Percentiles rank a stretch among this genome's conserved stretches.
phyloP scores from a whole-genome alignment of 352 stramenopile genomes.

The Phytophthora colocasiae region DNA sequence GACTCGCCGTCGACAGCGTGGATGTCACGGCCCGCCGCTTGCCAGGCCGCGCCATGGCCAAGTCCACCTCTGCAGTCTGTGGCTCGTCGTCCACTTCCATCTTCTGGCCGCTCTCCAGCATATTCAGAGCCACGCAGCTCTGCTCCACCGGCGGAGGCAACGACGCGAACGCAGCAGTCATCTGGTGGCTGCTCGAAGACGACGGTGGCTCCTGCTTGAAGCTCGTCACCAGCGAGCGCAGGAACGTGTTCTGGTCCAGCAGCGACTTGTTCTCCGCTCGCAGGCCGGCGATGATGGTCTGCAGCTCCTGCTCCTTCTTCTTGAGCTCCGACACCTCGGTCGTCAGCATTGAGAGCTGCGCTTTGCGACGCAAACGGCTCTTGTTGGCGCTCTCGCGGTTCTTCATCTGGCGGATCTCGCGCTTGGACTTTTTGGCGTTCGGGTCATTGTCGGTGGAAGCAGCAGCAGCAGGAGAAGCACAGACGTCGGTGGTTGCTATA shows the following conservation, averaged over 20 bases:
- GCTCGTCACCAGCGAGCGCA: constrained; percentile 75
- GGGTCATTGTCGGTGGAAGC: constrained; percentile 24
- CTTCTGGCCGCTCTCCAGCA: constrained; percentile 40
- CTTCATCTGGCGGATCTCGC: constrained; percentile 88
- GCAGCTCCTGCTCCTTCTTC: constrained; percentile 72
- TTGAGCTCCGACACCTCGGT: constrained; percentile 69
- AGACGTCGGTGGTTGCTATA: not conserved
- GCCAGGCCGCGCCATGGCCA: constrained; percentile 31
- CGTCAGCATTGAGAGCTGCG: constrained; percentile 66
- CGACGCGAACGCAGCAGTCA: constrained; percentile 28
- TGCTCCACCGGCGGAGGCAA: constrained; percentile 40
- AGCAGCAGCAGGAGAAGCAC: constrained; percentile 4
- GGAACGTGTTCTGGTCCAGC: constrained; percentile 78
- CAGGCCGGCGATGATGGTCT: constrained; percentile 72
- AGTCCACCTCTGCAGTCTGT: constrained; percentile 27
- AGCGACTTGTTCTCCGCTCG: constrained; percentile 85
- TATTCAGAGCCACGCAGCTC: constrained; percentile 24
- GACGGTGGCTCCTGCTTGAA: constrained; percentile 40
- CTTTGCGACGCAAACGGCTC: constrained; percentile 76
- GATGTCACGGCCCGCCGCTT: constrained; percentile 48
- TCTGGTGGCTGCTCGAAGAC: constrained; percentile 18
- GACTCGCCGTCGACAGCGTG: constrained; percentile 61
- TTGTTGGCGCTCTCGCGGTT: constrained; percentile 89
- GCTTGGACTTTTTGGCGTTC: constrained; percentile 75
- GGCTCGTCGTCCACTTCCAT: constrained; percentile 30